These are phyloP conservation scores for Cryptococcus sp. DNA, from an alignment of 1,284 basidiomycete species.

Conservation along the genomic window DNA sequence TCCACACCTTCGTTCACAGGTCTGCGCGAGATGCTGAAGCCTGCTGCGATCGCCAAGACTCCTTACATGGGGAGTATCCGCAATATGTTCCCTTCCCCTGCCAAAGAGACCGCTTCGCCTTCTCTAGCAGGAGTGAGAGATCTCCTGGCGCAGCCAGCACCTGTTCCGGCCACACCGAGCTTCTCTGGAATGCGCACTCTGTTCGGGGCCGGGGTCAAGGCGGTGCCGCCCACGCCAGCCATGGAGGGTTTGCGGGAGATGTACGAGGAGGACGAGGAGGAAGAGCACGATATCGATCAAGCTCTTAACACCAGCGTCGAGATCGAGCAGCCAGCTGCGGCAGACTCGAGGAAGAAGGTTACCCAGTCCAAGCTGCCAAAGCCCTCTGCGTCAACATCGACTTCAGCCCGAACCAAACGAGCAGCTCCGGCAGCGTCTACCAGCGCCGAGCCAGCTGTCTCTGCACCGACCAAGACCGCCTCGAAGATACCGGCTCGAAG, in stretches of 20 bases:
- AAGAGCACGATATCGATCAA: conserved; percentile 12
- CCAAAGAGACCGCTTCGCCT: conserved; percentile 26
- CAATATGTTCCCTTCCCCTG: conserved; percentile 22
- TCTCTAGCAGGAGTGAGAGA: conserved; percentile 27
- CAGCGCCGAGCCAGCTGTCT: not conserved
- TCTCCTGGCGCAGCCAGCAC: conserved; percentile 19
- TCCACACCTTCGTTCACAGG: conserved; percentile 25
- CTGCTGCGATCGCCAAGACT: conserved; percentile 21
- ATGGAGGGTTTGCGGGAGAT: conserved; percentile 28
- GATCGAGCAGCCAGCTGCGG: conserved; percentile 4
- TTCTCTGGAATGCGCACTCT: conserved; percentile 31
- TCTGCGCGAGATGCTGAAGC: conserved; percentile 30
- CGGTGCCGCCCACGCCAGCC: conserved; percentile 20
- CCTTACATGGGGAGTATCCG: conserved; percentile 32
- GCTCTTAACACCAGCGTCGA: not conserved
- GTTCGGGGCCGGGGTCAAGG: conserved; percentile 14
- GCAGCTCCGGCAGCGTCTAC: not conserved
- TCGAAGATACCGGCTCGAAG: not conserved
- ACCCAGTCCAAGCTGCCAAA: not conserved
- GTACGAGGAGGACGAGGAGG: conserved; percentile 25
- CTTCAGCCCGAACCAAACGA: not conserved
- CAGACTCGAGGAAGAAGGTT: conserved; percentile 5
- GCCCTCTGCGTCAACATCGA: not conserved
- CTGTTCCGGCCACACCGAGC: conserved; percentile 21
- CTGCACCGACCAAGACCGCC: not conserved